Base-by-base conservation (phyloP, 495 filamentous ascomycete genomes). In the Penicillium ucsense region DNA sequence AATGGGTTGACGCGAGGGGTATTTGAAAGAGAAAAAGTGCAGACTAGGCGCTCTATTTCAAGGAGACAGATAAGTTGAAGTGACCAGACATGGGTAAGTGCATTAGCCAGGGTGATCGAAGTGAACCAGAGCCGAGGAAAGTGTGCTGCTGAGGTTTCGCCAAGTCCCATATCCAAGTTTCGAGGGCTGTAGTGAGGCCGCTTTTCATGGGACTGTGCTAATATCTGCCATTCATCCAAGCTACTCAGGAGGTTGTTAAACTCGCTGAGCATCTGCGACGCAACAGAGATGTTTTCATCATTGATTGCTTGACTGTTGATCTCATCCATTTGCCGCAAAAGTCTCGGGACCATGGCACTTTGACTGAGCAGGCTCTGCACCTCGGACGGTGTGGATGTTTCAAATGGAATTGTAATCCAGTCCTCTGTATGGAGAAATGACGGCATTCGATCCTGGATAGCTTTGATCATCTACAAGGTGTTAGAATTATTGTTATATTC, bases 51-150 rank as follows among this genome's bases (percentile, higher is more conserved):
- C 20, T 20, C 20, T 20, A 20, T 20, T 20, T 20, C 20, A 20
- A 20, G 20, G 20, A 20, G 20, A 20, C 20, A 20, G 20, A 20
- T 20, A 20, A 20, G 20, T 20, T 2, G 20, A 20, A 2, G 20
- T 20, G 20, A 20, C 20, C 20, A 20, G 20, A 20, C 20, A 20
- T 20, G 20, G 20, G 20, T 20, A 64, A 69, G n/a, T 68, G 38
- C 4, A 62, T 53, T 6, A 48, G 56, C 38, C 68, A 64, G 2
- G 68, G 52, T 67, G 60, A 47, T 37, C 69, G 62, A 1, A 62
- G 66, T 29, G 61, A 51, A 4, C 51, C 54, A 27, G 32, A 27
- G 37, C 31, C n/a, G n/a, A 7, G 6, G 39, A 43, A 8, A 8
- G 6, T 39, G 38, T 3, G 38, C 7, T 6, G 29, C 29, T 6